phyloP scores from a whole-genome alignment of 2,329 filamentous ascomycete species.

The Aspergillus awamori region DNA sequence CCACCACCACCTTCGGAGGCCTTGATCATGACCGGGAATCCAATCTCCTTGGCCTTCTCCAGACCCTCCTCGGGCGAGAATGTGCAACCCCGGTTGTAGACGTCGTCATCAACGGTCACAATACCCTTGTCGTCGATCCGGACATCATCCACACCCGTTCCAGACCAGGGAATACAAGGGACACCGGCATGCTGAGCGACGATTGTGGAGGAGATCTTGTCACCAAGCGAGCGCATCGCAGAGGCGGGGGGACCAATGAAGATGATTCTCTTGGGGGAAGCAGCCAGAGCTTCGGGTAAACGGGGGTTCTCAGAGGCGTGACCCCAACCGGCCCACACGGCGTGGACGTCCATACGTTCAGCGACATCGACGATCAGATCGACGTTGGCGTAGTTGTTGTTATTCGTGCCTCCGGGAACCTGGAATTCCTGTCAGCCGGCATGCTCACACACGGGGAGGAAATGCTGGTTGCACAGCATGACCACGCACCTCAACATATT shows the following conservation, averaged over 20 bases:
- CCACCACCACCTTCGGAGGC: constrained; percentile 99
- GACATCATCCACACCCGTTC: constrained; percentile 84
- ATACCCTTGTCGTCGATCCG: constrained; percentile 78
- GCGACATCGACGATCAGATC: constrained; percentile 98
- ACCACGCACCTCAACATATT: constrained; percentile 80
- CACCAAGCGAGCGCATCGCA: constrained; percentile 97
- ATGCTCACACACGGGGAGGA: neutral
- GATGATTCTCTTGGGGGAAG: constrained; percentile 96
- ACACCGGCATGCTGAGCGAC: constrained; percentile 96
- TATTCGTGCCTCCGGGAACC: constrained; percentile 97
- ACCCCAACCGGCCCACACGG: constrained; percentile 98
- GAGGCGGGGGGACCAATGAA: constrained; percentile 98
- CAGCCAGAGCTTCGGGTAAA: constrained; percentile 91
- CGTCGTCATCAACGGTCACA: constrained; percentile 82
- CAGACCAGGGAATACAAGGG: constrained; percentile 99
- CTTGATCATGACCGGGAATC: constrained; percentile 99
- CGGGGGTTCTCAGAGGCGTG: constrained; percentile 99
- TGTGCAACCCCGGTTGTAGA: constrained; percentile 91
- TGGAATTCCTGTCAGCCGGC: constrained; percentile 29
- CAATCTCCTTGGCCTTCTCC: constrained; percentile 81
- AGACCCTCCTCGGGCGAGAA: constrained; percentile 88
- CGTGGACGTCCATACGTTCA: constrained; percentile 97
- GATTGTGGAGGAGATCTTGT: constrained; percentile 99
- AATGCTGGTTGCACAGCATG: neutral
- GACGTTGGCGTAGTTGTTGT: constrained; percentile 99